Evolutionary conservation across 2,329 filamentous ascomycete genomes (phyloP).

Genomic region (Trichoderma koningiopsis): DNA sequence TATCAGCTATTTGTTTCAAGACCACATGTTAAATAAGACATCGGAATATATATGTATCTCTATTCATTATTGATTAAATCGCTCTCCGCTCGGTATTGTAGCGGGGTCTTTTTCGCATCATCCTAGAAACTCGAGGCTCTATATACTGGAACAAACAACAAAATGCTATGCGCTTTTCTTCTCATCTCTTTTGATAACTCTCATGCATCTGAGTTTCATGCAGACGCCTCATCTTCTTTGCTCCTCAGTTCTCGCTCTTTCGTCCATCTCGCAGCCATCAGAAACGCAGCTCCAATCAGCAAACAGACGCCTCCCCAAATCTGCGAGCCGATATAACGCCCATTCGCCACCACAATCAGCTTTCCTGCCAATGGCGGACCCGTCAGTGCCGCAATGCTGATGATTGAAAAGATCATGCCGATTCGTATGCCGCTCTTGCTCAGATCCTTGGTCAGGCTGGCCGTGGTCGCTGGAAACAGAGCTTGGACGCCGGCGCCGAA

Average conservation of each 20-base stretch:
- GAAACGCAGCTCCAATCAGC: constrained; percentile 46
- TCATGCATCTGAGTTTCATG: not conserved
- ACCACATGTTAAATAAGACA: not conserved
- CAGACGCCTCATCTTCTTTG: not conserved
- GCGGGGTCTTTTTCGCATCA: constrained; percentile 1
- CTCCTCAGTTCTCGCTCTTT: constrained; percentile 32
- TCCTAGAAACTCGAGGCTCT: not conserved
- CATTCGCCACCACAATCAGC: constrained; percentile 47
- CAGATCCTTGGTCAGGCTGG: constrained; percentile 53
- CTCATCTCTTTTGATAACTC: not conserved
- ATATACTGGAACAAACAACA: not conserved
- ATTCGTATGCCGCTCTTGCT: constrained; percentile 58
- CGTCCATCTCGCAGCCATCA: constrained; percentile 45
- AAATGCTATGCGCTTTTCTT: not conserved
- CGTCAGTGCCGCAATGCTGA: constrained; percentile 56
- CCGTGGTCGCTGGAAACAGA: constrained; percentile 60
- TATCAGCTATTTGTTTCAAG: not conserved
- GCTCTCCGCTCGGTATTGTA: constrained; percentile 5
- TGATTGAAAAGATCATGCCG: constrained; percentile 62
- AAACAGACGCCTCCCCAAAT: constrained; percentile 51
- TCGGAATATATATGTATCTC: not conserved
- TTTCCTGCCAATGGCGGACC: constrained; percentile 58
- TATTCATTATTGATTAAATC: constrained; percentile 1
- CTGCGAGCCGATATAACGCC: constrained; percentile 54
- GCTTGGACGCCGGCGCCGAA: constrained; percentile 65